Conservation (phyloP, 441 rosid genomes). For the Populus tomentosa region DNA sequence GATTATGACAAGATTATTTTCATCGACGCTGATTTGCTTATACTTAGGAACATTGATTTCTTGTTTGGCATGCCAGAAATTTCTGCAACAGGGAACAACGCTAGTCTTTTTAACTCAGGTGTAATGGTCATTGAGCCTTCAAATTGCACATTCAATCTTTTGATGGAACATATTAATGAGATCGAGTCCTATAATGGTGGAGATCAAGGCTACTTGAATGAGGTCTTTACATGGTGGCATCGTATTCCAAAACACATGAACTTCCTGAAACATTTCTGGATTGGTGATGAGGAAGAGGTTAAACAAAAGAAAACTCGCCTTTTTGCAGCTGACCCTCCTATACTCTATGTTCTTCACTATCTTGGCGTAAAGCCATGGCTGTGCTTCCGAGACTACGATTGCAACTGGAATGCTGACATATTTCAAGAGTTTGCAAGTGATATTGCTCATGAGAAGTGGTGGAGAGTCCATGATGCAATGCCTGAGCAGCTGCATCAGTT, state of each 20-base stretch:
- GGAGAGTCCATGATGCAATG: constrained; percentile 91
- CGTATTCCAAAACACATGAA: constrained; percentile 83
- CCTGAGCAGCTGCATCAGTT: constrained; percentile 71
- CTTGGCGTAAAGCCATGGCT: constrained; percentile 88
- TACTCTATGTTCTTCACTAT: constrained; percentile 80
- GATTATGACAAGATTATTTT: constrained; percentile 86
- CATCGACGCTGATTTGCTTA: constrained; percentile 79
- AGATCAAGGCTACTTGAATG: constrained; percentile 88
- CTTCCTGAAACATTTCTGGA: constrained; percentile 88
- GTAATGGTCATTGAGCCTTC: constrained; percentile 94
- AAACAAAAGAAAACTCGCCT: constrained; percentile 63
- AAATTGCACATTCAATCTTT: constrained; percentile 78
- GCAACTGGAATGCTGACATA: constrained; percentile 79
- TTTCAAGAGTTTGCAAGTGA: constrained; percentile 81
- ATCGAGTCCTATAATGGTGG: constrained; percentile 93
- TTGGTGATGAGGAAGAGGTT: constrained; percentile 72
- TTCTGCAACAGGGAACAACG: constrained; percentile 87
- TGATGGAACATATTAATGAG: constrained; percentile 87
- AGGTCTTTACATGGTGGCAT: constrained; percentile 96
- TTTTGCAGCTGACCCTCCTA: constrained; percentile 75
- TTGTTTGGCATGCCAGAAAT: constrained; percentile 84
- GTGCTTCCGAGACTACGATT: constrained; percentile 82
- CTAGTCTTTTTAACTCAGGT: constrained; percentile 78
- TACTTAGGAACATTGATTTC: constrained; percentile 89
- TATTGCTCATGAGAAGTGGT: constrained; percentile 75